Evolutionary conservation across 345 rosid genomes (phyloP).

Genomic region (Brassica nigra): DNA sequence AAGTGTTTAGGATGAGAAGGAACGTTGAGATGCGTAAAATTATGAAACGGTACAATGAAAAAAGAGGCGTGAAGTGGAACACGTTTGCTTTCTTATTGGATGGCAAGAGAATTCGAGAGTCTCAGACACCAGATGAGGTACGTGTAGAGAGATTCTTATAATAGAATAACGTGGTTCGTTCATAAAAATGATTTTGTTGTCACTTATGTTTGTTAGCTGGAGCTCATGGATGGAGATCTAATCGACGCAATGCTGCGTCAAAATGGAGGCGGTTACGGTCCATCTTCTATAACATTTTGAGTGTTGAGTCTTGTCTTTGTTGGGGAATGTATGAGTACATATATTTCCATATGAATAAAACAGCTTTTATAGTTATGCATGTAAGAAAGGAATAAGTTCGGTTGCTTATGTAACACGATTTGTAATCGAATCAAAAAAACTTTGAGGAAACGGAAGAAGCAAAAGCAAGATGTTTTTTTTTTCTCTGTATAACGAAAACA

Average conservation of each 20-base stretch:
- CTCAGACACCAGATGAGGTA: background rate
- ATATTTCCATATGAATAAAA: background rate
- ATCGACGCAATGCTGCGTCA: slow-evolving; percentile 4
- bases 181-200: background rate
- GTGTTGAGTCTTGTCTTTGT: background rate
- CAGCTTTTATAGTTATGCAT: background rate
- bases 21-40: background rate
- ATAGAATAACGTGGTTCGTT: background rate
- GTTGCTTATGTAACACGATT: slow-evolving; percentile 20
- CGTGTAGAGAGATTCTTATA: background rate
- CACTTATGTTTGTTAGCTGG: slow-evolving; percentile 2
- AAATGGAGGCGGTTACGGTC: background rate
- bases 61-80: background rate
- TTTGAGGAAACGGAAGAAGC: slow-evolving; percentile 15
- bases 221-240: slow-evolving; percentile 12
- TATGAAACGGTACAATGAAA: background rate
- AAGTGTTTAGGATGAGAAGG: background rate
- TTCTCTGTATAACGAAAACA: background rate
- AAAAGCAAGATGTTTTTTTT: background rate
- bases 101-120: background rate
- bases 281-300: background rate
- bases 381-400: slow-evolving; percentile 20
- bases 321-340: background rate
- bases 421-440: slow-evolving; percentile 15
- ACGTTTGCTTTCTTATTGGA: background rate